Conservation (phyloP, 2,329 filamentous ascomycete species). For the Sporothrix inflata region DNA sequence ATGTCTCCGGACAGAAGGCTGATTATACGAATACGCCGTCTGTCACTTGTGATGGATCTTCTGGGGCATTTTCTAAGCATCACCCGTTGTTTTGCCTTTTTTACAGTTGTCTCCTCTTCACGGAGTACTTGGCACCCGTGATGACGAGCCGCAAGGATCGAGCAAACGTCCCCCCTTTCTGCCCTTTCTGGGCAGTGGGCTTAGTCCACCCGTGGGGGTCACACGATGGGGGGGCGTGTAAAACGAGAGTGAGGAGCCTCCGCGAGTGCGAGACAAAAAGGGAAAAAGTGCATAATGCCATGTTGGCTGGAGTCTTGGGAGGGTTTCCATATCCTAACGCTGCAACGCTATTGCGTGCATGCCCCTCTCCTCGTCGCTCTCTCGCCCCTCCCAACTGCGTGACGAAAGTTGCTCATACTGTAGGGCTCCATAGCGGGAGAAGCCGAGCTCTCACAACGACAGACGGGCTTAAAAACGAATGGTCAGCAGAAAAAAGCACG, state of each 20-base stretch:
- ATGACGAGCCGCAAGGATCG: too few species aligned
- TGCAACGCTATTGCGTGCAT: neutral
- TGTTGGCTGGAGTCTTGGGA: too few species aligned
- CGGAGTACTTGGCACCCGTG: too few species aligned
- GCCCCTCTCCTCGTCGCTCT: neutral
- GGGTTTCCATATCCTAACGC: neutral
- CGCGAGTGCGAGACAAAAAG: neutral
- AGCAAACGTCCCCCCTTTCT: too few species aligned
- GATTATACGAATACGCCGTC: neutral
- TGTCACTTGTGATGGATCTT: neutral
- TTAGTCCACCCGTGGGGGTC: neutral
- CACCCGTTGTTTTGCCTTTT: too few species aligned
- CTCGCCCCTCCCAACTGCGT: neutral
- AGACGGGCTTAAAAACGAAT: too few species aligned
- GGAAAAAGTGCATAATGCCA: neutral
- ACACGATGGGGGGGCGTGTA: constrained; percentile 10
- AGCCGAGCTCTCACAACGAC: neutral
- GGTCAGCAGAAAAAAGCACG: neutral
- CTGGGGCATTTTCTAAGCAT: too few species aligned
- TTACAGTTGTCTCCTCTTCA: too few species aligned
- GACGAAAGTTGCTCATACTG: neutral
- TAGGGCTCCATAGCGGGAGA: neutral
- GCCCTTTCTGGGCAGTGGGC: too few species aligned
- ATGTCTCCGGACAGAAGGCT: neutral
- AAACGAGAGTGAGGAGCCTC: too few species aligned